Evolutionary conservation across 164 flowering plant genomes (phyloP).

Genomic region (Paratinospora sagittata): DNA sequence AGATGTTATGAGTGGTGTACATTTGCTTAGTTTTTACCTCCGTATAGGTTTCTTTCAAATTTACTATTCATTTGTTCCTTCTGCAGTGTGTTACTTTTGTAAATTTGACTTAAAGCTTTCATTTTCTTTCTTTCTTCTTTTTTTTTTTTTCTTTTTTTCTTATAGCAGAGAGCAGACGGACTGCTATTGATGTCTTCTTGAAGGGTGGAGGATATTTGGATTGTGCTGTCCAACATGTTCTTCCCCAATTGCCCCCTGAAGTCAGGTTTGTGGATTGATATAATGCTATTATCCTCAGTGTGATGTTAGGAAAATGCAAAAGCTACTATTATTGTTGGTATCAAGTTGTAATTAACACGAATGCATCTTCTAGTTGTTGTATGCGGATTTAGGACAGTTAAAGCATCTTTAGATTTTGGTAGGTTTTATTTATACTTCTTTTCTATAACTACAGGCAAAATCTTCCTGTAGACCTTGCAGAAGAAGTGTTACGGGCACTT

Average conservation of each 20-base stretch:
- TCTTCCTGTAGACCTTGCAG: slow-evolving; percentile 84
- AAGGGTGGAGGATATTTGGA: slow-evolving; percentile 95
- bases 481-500: slow-evolving; percentile 80
- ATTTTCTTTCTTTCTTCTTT: background rate
- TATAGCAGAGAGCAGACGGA: slow-evolving; percentile 63
- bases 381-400: background rate
- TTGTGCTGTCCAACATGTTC: slow-evolving; percentile 75
- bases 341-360: background rate
- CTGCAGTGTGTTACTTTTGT: background rate
- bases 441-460: slow-evolving; percentile 46
- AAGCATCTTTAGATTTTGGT: slow-evolving; percentile 6
- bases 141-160: background rate
- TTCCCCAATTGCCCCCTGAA: slow-evolving; percentile 70
- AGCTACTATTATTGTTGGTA: background rate
- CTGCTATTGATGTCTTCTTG: slow-evolving; percentile 71
- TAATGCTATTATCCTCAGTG: background rate
- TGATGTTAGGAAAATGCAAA: background rate
- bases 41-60: background rate
- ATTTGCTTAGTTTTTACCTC: background rate
- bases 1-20: background rate
- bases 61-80: background rate
- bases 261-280: slow-evolving; percentile 44
- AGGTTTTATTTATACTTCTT: slow-evolving; percentile 1
- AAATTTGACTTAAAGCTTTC: background rate
- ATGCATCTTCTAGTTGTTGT: background rate